phyloP scores from a whole-genome alignment of 2,329 filamentous ascomycete genomes.

The Fusarium foetens region DNA sequence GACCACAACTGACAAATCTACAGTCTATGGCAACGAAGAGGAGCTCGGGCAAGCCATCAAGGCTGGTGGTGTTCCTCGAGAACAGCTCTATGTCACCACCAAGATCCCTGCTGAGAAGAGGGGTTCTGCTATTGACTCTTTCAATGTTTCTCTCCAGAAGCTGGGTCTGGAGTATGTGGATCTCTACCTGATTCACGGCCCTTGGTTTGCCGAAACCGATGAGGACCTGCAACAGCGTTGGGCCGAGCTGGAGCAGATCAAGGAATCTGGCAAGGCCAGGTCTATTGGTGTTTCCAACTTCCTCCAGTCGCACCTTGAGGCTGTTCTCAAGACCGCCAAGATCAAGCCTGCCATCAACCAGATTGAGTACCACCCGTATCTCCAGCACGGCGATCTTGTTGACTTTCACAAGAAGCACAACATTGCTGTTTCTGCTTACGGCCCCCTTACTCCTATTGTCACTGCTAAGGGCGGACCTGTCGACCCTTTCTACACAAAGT shows the following conservation, averaged over 20 bases:
- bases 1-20: not conserved
- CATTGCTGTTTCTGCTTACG: constrained; percentile 68
- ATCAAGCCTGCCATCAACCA: constrained; percentile 78
- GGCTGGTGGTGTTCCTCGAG: constrained; percentile 70
- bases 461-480: constrained; percentile 63
- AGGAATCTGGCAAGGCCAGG: constrained; percentile 70
- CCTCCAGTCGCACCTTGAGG: constrained; percentile 64
- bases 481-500: constrained; percentile 59
- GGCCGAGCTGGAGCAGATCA: constrained; percentile 72
- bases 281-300: constrained; percentile 86
- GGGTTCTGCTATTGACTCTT: constrained; percentile 58
- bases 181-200: constrained; percentile 72
- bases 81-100: constrained; percentile 75
- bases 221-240: constrained; percentile 67
- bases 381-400: constrained; percentile 71
- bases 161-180: constrained; percentile 78
- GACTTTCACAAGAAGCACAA: constrained; percentile 65
- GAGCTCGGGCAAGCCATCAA: constrained; percentile 79
- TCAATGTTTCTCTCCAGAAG: constrained; percentile 70
- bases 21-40: constrained; percentile 72
- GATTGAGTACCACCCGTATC: constrained; percentile 82
- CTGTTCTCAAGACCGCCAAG: constrained; percentile 67
- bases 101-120: constrained; percentile 60
- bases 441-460: constrained; percentile 62
- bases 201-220: constrained; percentile 61